Evolutionary conservation across 2,329 filamentous ascomycete genomes (phyloP).

Genomic region (Cadophora luteo-olivacea): DNA sequence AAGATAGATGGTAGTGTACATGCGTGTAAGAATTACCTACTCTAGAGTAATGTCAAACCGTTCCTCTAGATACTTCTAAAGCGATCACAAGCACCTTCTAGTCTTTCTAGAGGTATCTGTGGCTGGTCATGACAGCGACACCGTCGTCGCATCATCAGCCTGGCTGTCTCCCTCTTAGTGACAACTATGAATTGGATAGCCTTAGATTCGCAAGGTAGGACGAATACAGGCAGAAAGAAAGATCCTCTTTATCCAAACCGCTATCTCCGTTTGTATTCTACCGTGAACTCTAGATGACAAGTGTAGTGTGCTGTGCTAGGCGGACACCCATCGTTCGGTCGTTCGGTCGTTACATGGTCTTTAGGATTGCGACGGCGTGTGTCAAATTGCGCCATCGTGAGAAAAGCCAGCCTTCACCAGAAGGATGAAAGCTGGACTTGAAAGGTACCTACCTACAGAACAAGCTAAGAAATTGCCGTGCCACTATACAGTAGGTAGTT

Average conservation of each 20-base stretch:
- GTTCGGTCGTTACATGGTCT: too few relatives aligned
- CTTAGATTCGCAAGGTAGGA: background rate
- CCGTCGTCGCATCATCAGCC: slow-evolving; percentile 1
- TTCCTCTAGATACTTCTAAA: background rate
- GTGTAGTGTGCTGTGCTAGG: too few relatives aligned
- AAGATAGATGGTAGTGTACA: background rate
- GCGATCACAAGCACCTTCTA: background rate
- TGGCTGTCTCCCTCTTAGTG: too few relatives aligned
- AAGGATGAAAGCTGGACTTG: too few relatives aligned
- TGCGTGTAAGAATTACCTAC: background rate
- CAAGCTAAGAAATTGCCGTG: too few relatives aligned
- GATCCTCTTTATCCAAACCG: background rate
- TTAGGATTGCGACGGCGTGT: slow-evolving; percentile 9
- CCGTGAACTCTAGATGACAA: background rate
- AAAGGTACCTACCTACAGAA: too few relatives aligned
- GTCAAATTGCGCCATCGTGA: slow-evolving; percentile 5
- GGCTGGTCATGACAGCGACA: background rate
- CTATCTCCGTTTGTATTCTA: background rate
- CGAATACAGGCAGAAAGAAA: background rate
- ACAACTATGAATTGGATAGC: too few relatives aligned
- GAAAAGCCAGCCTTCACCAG: background rate
- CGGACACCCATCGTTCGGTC: too few relatives aligned
- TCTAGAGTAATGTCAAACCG: background rate
- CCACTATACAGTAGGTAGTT: too few relatives aligned
- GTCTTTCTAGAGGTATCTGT: too few relatives aligned